Conservation (phyloP, 2,329 filamentous ascomycete genomes). For the Verticillium isaacii region DNA sequence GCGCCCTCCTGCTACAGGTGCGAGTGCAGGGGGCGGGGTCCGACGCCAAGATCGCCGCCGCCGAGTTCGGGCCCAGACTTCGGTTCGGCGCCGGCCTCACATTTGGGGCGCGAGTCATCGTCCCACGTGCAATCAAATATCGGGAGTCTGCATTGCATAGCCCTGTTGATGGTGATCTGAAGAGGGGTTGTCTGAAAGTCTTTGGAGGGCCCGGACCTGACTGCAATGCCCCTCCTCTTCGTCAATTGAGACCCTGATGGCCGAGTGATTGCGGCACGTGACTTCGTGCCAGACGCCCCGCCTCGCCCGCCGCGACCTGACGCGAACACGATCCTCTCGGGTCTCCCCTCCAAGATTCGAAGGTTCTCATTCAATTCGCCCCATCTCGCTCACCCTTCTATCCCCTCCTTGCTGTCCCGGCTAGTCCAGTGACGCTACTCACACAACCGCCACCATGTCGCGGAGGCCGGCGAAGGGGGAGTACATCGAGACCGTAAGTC, state of each 20-base stretch:
- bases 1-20: not conserved
- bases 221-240: not conserved
- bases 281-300: not conserved
- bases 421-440: not conserved
- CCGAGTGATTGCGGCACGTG: not conserved
- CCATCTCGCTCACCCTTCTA: not conserved
- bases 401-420: not conserved
- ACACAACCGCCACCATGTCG: constrained; percentile 53
- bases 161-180: too few relatives aligned
- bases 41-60: not conserved
- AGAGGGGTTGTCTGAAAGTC: not conserved
- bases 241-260: not conserved
- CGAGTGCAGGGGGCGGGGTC: not conserved
- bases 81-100: not conserved
- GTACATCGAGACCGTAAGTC: constrained; percentile 86
- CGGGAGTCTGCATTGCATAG: too few relatives aligned
- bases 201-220: not conserved
- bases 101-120: not conserved
- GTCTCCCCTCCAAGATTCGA: not conserved
- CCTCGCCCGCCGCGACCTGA: not conserved
- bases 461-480: constrained; percentile 78
- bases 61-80: not conserved
- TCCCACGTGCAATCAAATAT: not conserved
- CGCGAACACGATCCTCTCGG: not conserved
- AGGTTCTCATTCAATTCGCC: not conserved